Evolutionary conservation across 2,329 filamentous ascomycete species (phyloP), one percentile per base, ranked within the genome.

Genomic region (Cyphellophora europaea): DNA sequence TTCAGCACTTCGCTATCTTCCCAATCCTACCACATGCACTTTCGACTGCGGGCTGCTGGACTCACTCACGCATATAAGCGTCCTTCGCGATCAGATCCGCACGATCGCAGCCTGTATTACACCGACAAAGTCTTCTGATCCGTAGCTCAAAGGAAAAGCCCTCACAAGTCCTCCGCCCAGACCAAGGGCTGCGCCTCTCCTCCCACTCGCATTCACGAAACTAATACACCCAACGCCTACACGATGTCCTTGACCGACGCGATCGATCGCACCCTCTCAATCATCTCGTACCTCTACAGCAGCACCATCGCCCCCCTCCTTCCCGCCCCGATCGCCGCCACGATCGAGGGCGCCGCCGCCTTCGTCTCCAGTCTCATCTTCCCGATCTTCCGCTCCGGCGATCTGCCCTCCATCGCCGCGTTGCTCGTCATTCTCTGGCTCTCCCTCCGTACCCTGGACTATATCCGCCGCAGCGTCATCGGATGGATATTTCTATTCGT

Each of bases 351-450:
- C 35, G 35, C 44, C 25, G 40, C 44, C 18, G 43, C 39, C 19
- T 19, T 44, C 2, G 53, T 71, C 12, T 53, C 49, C 21, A 54
- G 64, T 5, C 47, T 38, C 58, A 2, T 51, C 53, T 8, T 37
- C 2, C 37, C 41, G 19, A 33, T 41, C 2, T 33, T 39, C 17
- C 32, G 35, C 13, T 25, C 19, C 16, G 41, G 40, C 16, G 41
- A 47, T 33, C 27, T 49, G 11, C 37, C 40, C 21, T 44, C 43
- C 11, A 35, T 49, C 3, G 41, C 41, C 21, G 40, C 42, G 4
- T 42, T 48, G 19, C 33, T 48, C 5, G 21, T 45, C 11, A 33
- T 35, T 6, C 12, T 48, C 14, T 49, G 45, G 36, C 30, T 49
- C 28, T 33, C 35, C 3, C 27, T 49, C 10, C 30, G 36, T 14